Evolutionary conservation across 306 rosid species (phyloP), one percentile per base, ranked within the genome.

Genomic region (Bauhinia variegata): DNA sequence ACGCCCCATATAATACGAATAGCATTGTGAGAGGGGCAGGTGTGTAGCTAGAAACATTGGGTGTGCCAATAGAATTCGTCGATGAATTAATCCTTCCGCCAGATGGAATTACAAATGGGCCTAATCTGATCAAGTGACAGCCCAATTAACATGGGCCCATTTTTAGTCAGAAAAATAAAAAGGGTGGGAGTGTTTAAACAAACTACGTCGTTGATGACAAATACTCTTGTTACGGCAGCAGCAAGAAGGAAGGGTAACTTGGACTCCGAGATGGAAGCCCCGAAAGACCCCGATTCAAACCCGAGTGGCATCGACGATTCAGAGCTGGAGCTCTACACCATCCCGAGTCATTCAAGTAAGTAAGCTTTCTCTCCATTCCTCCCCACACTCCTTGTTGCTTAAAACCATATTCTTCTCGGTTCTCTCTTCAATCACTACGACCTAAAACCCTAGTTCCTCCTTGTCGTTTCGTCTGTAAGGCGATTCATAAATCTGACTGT

Each of bases 311-410:
- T 80, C 68, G 88, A 85, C 4, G 96, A 82, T 76, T 91, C 95
- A 48, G 96, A 93, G 79, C 85, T 89, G 75, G 97, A 93, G 60
- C 95, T 93, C 79, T 93, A 89, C 88, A 81, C 97, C 62, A 93
- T 93, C 34, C 98, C 98, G 61, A 77, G 85, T 70, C 85, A 81
- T 72, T 86, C 97, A n/a, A 70, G 97, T 93, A n/a, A n/a, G n/a
- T n/a, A 93, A 87, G 85, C 79, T 7, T 28, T 49, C 36, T 10
- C 4, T 32, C 39, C 10, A 23, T 23, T 23, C 28, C 69, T 34
- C 32, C 58, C 3, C 13, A 19, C 44, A 41, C 5, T n/a, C 41
- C 6, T 32, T 16, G 13, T n/a, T 54, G 7, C 36, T 34, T 19
- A 5, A 43, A 75, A 70, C 70, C 73, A 70, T 1, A 23, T 23